Evolutionary conservation across 106 monocot species (phyloP), one percentile per base, ranked within the genome.

Genomic region (Allium sativum): DNA sequence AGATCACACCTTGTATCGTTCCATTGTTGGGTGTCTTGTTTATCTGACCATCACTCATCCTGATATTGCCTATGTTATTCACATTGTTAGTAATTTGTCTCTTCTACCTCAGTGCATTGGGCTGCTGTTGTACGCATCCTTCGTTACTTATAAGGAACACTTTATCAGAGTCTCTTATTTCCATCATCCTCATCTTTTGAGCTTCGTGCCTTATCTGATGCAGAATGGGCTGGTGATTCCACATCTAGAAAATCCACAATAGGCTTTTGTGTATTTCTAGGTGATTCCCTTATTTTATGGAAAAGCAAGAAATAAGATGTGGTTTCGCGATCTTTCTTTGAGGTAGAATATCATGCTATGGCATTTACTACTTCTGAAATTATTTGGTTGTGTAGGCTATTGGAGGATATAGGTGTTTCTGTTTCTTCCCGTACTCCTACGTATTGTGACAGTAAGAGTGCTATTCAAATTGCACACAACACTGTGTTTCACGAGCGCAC

Each of bases 221-320:
- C 12, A 31, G 21, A 31, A 50, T 52, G 65, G 65, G 21, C 21
- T 22, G 50, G 51, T 12, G 65, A 41, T 65, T 18, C 31, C 1
- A 65, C 21, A 8, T 15, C 19, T 40, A 21, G 51, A 12, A 2
- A 14, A 2, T 65, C 65, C 10, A 65, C 51, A 7, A 65, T 40
- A 31, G 31, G 65, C 7, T 65, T 11, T 10, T 48, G 9, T 52
- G 11, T 65, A 4, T 65, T 65, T 31, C 19, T 65, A 0, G 65
- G 65, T 20, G 65, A 65, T 65, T 50, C 50, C 7, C 21, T 51
- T 16, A 31, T 31, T 12, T 65, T 20, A 10, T 65, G 50, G 48
- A 48, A 21, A 9, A 12, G 21, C 4, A 65, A 65, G 51, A 65
- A 65, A 14, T 48, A 65, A 1, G 18, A 65, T 65, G 44, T 64